phyloP scores from a whole-genome alignment of 2,329 filamentous ascomycete genomes.

The Tolypocladium album region DNA sequence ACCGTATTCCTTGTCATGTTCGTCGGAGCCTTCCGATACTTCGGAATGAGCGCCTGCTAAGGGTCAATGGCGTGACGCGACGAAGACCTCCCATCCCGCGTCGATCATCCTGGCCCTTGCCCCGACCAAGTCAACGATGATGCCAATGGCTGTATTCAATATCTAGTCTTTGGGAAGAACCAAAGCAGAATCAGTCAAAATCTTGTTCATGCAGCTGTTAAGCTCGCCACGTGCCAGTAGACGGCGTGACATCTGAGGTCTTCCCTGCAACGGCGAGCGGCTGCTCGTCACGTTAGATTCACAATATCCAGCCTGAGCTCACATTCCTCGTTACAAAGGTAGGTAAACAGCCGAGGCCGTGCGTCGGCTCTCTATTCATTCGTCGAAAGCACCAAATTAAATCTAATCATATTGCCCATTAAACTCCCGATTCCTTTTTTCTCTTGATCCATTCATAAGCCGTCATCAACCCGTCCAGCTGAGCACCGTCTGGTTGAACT shows the following conservation, averaged over 20 bases:
- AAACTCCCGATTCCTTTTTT: background rate
- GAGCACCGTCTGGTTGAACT: constrained; percentile 18
- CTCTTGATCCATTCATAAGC: background rate
- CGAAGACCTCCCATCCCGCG: too few species aligned
- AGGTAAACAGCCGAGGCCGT: background rate
- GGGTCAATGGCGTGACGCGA: background rate
- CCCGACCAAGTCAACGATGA: too few species aligned
- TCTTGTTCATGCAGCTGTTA: too few species aligned
- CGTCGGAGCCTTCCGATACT: background rate
- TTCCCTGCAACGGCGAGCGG: too few species aligned
- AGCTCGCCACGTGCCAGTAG: too few species aligned
- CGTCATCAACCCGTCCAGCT: constrained; percentile 5
- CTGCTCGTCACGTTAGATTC: background rate
- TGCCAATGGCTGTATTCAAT: too few species aligned
- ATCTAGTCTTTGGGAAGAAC: too few species aligned
- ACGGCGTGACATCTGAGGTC: too few species aligned
- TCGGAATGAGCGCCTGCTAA: too few species aligned
- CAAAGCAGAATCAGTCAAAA: too few species aligned
- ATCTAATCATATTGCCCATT: background rate
- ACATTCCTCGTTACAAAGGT: background rate
- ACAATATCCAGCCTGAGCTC: background rate
- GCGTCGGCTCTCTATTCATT: background rate
- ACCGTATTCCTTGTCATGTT: background rate
- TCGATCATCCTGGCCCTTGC: too few species aligned
- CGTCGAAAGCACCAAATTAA: background rate